These are phyloP conservation scores for Podila epigama DNA, from an alignment of 192 early-diverging fungal species.

Conservation along the genomic window DNA sequence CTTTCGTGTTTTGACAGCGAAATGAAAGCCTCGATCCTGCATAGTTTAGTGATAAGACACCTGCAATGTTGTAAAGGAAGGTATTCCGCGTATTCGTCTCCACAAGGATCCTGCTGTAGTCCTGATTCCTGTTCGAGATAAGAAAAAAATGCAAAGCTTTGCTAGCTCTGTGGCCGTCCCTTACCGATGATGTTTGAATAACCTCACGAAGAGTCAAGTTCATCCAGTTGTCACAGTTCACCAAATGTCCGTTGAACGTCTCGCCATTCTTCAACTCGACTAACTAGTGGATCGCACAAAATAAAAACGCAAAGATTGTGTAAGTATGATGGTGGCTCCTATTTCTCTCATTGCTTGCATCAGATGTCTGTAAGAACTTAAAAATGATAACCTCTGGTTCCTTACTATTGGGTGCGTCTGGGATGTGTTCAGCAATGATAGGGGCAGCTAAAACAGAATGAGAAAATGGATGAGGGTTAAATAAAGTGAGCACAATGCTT, in stretches of 20 bases:
- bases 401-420: constrained; percentile 84
- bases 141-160: too few relatives aligned
- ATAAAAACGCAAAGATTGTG: neutral
- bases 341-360: neutral
- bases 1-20: neutral
- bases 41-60: too few relatives aligned
- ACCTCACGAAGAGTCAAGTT: constrained; percentile 95
- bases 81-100: too few relatives aligned
- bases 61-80: too few relatives aligned
- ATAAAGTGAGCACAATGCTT: neutral
- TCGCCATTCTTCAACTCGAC: constrained; percentile 99
- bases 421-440: constrained; percentile 90
- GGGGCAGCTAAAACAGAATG: constrained; percentile 73
- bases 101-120: too few relatives aligned
- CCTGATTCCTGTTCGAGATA: neutral
- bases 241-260: constrained; percentile 97
- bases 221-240: constrained; percentile 98
- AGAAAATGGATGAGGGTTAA: neutral
- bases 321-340: constrained; percentile 1
- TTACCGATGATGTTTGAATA: constrained; percentile 88
- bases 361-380: neutral
- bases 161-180: neutral
- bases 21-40: neutral
- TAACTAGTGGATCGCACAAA: constrained; percentile 53
- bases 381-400: neutral